Evolutionary conservation across 768 basidiomycete species (phyloP), one percentile per base, ranked within the genome.

Genomic region (Ramaria rubella): DNA sequence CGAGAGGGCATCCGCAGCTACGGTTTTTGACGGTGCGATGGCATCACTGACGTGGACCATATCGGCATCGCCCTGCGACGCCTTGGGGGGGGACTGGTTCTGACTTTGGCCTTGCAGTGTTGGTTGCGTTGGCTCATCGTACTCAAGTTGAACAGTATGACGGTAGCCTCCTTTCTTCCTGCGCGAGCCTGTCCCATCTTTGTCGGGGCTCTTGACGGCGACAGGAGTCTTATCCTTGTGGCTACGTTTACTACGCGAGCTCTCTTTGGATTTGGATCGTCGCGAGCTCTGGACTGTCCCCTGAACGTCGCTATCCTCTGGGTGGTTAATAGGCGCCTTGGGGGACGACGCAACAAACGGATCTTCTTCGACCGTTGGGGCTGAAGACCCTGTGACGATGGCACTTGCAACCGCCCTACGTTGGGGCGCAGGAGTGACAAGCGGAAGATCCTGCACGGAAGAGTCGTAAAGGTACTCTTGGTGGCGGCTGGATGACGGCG

Each of bases 111-210:
- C 15, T 36, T 38, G 51, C n/a, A n/a, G n/a, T n/a, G n/a, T n/a
- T 9, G 44, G 64, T 14, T 67, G 68, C 24, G 49, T 49, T 23
- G 31, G 40, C 59, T 63, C 64, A 2, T 85, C 85, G 57, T 97
- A 98, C 70, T 99, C 96, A 58, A 98, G 87, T 69, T 98, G 96
- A 46, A 98, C 90, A 9, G 96, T 98, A 70, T 98, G 94, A 15
- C 55, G 24, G 27, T 56, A 48, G 11, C 33, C 46, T 19, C 29
- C 36, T 38, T 45, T 46, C 55, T 56, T 56, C 12, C 34, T 8
- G 5, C 55, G 55, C 5, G 33, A 36, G 6, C 55, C 31, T 12
- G 77, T 73, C 67, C 80, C 81, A 49, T 85, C 74, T 4, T 70
- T 63, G 15, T 70, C 74, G 14, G 70, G 65, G 60, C 74, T 77